Percentiles rank a stretch among this genome's conserved stretches.
phyloP scores from a whole-genome alignment of 192 early-diverging fungal species.

The Gryganskiella cystojenkinii region DNA sequence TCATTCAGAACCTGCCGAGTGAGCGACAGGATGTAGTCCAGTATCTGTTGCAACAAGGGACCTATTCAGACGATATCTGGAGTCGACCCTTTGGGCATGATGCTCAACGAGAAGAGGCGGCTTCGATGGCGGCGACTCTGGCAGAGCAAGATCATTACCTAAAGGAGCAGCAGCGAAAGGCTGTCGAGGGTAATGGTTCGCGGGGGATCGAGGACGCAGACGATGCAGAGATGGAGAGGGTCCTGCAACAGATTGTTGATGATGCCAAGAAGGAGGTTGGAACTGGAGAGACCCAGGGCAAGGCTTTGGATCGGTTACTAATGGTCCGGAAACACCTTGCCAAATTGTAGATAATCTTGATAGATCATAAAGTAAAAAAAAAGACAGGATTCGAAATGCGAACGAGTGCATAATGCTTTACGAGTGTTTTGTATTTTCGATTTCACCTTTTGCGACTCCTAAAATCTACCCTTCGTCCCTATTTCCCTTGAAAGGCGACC shows the following conservation, averaged over 20 bases:
- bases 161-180: conserved; percentile 7
- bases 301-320: conserved; percentile 34
- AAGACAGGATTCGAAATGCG: background rate
- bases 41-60: conserved; percentile 44
- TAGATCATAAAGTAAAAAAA: background rate
- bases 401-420: background rate
- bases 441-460: background rate
- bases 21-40: conserved; percentile 50
- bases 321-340: conserved; percentile 45
- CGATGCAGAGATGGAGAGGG: conserved; percentile 42
- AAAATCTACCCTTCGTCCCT: background rate
- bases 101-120: conserved; percentile 6
- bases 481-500: background rate
- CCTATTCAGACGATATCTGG: conserved; percentile 38
- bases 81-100: conserved; percentile 31
- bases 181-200: background rate
- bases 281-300: conserved; percentile 33
- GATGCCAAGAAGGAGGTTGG: conserved; percentile 38
- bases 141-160: conserved; percentile 38
- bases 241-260: conserved; percentile 35
- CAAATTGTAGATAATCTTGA: conserved; percentile 25
- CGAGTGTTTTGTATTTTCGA: background rate
- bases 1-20: conserved; percentile 45
- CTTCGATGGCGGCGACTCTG: conserved; percentile 21
- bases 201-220: background rate